A percentile compares a stretch with the other conserved stretches of the same genome.
Conservation (phyloP, 352 stramenopile species). For the Pythium vanterpoolii region DNA sequence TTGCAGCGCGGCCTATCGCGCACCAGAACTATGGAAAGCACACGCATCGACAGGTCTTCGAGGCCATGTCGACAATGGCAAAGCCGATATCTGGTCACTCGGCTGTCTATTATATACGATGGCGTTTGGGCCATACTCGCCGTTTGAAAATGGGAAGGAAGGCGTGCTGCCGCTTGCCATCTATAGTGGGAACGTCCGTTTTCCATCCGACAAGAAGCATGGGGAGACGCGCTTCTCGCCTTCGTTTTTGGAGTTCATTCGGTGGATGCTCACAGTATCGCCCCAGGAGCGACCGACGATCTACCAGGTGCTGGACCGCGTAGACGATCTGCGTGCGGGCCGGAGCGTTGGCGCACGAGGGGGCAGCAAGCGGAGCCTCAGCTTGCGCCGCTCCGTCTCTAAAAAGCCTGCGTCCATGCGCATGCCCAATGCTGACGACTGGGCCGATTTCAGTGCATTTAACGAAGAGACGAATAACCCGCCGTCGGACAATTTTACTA, state of each 20-base stretch:
- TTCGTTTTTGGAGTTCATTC: slow-evolving; percentile 57
- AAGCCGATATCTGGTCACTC: slow-evolving; percentile 89
- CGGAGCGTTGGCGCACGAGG: background rate
- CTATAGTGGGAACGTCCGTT: slow-evolving; percentile 64
- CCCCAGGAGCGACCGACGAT: slow-evolving; percentile 57
- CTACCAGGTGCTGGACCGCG: slow-evolving; percentile 29
- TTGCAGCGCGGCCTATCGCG: slow-evolving; percentile 88
- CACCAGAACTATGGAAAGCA: slow-evolving; percentile 89
- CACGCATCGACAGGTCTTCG: slow-evolving; percentile 17
- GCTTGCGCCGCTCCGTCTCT: slow-evolving; percentile 8
- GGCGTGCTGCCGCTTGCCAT: slow-evolving; percentile 57
- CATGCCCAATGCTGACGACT: slow-evolving; percentile 13
- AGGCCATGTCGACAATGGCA: slow-evolving; percentile 42
- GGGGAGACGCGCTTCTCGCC: slow-evolving; percentile 39
- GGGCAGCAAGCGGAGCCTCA: slow-evolving; percentile 1
- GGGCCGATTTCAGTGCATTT: slow-evolving; percentile 32
- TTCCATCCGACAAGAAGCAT: slow-evolving; percentile 29
- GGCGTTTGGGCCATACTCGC: slow-evolving; percentile 86
- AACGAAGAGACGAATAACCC: slow-evolving; percentile 14
- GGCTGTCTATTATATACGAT: slow-evolving; percentile 90
- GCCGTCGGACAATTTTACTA: slow-evolving; percentile 1
- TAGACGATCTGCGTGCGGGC: slow-evolving; percentile 12
- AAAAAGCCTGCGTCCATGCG: background rate
- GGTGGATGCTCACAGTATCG: slow-evolving; percentile 71
- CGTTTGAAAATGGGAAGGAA: slow-evolving; percentile 75